Conservation (phyloP, 108 stramenopile genomes). For the Stephanodiscus triporus region DNA sequence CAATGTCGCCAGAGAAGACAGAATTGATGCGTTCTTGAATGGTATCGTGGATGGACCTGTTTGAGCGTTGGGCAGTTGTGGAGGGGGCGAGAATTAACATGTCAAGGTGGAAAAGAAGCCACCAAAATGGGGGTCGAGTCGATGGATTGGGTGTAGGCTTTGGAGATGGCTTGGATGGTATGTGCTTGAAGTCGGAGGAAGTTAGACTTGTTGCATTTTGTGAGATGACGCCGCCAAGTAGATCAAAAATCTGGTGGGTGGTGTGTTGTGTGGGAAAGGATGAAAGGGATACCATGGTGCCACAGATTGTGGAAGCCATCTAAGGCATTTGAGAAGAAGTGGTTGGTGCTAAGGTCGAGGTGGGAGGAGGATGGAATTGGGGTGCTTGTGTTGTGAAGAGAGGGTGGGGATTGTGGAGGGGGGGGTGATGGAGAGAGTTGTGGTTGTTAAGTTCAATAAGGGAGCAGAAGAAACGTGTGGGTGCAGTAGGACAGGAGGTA, state of each 20-base stretch:
- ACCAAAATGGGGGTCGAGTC: conserved; percentile 15
- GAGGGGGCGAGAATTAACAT: conserved; percentile 10
- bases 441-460: background rate
- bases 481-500: background rate
- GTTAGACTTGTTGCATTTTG: background rate
- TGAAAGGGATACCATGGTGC: background rate
- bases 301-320: background rate
- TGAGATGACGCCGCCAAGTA: background rate
- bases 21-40: background rate
- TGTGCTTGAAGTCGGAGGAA: no score
- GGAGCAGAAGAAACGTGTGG: background rate
- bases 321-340: background rate
- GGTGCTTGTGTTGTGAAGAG: no score
- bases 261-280: background rate
- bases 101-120: conserved; percentile 17
- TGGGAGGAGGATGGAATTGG: background rate
- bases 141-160: background rate
- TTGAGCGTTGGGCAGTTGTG: background rate
- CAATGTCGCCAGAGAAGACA: background rate
- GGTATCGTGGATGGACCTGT: background rate
- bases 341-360: background rate
- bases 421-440: background rate
- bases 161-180: no score
- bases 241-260: background rate
- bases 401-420: background rate